Evolutionary conservation across 2,329 filamentous ascomycete genomes (phyloP).

Genomic region (Boeremia exigua): DNA sequence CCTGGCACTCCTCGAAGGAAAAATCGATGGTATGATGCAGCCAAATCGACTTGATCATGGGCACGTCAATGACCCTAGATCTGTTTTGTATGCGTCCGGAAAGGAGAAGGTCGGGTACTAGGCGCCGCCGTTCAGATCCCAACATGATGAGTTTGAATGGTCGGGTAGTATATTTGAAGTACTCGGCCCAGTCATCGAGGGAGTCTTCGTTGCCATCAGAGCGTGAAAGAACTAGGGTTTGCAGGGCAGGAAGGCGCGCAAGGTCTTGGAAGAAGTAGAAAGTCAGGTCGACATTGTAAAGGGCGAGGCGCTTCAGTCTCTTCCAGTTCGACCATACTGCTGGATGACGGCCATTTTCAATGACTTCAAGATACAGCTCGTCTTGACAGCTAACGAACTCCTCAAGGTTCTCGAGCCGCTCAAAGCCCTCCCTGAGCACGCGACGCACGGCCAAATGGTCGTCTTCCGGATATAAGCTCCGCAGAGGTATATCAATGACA

Average conservation of each 20-base stretch:
- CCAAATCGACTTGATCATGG: conserved; percentile 52
- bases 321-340: conserved; percentile 56
- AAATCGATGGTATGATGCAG: conserved; percentile 51
- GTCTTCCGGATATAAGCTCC: conserved; percentile 51
- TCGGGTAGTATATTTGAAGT: conserved; percentile 39
- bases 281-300: conserved; percentile 53
- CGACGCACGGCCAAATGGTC: conserved; percentile 49
- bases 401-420: conserved; percentile 52
- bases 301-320: conserved; percentile 50
- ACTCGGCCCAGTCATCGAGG: conserved; percentile 51
- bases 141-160: conserved; percentile 30
- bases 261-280: conserved; percentile 38
- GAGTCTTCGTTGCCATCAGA: conserved; percentile 31
- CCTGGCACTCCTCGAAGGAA: conserved; percentile 47
- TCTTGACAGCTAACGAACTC: conserved; percentile 58
- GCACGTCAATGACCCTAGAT: conserved; percentile 32
- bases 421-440: conserved; percentile 56
- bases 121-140: conserved; percentile 22
- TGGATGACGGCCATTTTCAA: conserved; percentile 24
- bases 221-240: conserved; percentile 54
- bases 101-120: conserved; percentile 23
- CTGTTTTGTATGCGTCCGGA: conserved; percentile 33
- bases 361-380: conserved; percentile 52
- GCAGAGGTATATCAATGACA: conserved; percentile 58
- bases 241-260: conserved; percentile 47